Conservation (phyloP, 208 protist species). For the Porcisia hertigi region DNA sequence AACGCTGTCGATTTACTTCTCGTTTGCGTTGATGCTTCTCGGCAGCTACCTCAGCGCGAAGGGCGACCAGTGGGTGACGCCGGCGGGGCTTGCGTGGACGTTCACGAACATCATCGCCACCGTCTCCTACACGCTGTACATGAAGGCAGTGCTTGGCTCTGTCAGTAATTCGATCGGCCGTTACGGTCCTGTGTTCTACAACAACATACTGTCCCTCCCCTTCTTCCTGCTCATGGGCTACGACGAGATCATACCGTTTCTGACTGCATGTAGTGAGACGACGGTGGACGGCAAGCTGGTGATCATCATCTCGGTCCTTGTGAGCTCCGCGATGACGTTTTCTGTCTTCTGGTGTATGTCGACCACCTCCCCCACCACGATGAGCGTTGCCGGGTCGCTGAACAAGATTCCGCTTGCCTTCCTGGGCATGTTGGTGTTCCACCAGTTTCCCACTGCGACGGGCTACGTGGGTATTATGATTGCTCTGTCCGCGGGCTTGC, state of each 20-base stretch:
- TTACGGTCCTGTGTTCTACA: conserved; percentile 89
- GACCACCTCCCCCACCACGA: conserved; percentile 89
- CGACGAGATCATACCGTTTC: conserved; percentile 19
- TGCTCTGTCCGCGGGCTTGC: conserved; percentile 64
- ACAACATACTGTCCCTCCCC: conserved; percentile 84
- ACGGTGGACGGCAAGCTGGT: conserved; percentile 25
- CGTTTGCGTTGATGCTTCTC: conserved; percentile 64
- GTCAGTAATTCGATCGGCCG: conserved; percentile 63
- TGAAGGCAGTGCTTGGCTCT: conserved; percentile 63
- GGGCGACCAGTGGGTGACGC: conserved; percentile 83
- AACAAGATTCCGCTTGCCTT: conserved; percentile 88
- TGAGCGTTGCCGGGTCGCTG: conserved; percentile 83
- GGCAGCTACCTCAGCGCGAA: conserved; percentile 61
- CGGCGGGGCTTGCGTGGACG: conserved; percentile 81
- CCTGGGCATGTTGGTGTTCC: conserved; percentile 83
- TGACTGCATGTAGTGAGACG: conserved; percentile 12
- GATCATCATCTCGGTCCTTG: conserved; percentile 50
- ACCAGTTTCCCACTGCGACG: conserved; percentile 64
- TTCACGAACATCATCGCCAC: conserved; percentile 75
- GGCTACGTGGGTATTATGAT: conserved; percentile 80
- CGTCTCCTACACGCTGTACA: conserved; percentile 85
- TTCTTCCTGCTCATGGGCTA: conserved; percentile 50
- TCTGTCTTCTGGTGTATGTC: conserved; percentile 90
- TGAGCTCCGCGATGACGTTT: conserved; percentile 83
- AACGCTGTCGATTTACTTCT: conserved; percentile 43